phyloP scores from a whole-genome alignment of 352 stramenopile species.

The Stephanocyclus meneghinianus region DNA sequence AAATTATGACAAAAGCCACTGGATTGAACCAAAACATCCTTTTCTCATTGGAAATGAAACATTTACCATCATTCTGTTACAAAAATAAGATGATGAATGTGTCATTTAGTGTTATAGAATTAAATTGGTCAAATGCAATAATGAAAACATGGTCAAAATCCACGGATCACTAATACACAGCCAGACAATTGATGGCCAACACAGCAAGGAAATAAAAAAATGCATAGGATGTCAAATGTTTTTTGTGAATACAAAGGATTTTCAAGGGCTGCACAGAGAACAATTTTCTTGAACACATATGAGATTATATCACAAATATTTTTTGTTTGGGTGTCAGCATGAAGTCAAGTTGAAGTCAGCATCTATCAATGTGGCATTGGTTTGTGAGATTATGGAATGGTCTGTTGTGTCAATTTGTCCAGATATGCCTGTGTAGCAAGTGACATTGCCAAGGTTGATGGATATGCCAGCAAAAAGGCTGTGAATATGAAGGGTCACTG shows the following conservation, averaged over 20 bases:
- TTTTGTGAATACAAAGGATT: constrained; percentile 77
- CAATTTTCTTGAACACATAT: constrained; percentile 83
- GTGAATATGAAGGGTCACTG: constrained; percentile 4
- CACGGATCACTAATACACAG: constrained; percentile 71
- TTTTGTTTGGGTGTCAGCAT: constrained; percentile 89
- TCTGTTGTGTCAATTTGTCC: constrained; percentile 89
- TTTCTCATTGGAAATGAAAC: too few species aligned
- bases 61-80: too few species aligned
- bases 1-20: too few species aligned
- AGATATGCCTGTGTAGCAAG: constrained; percentile 87
- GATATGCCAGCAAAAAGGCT: constrained; percentile 28
- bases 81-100: too few species aligned
- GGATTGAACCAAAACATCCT: too few species aligned
- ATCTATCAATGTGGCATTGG: constrained; percentile 92
- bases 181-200: constrained; percentile 80
- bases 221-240: constrained; percentile 74
- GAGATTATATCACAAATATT: constrained; percentile 82
- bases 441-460: constrained; percentile 85
- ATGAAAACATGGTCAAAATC: constrained; percentile 81
- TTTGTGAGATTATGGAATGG: constrained; percentile 92
- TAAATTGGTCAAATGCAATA: constrained; percentile 44
- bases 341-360: constrained; percentile 91
- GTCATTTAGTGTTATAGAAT: too few species aligned
- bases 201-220: constrained; percentile 74
- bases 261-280: constrained; percentile 64